A percentile compares a stretch with the other conserved stretches of the same genome.
Evolutionary conservation across 176 grass and related monocot genomes (phyloP).

Genomic region (Aegilops longissima): DNA sequence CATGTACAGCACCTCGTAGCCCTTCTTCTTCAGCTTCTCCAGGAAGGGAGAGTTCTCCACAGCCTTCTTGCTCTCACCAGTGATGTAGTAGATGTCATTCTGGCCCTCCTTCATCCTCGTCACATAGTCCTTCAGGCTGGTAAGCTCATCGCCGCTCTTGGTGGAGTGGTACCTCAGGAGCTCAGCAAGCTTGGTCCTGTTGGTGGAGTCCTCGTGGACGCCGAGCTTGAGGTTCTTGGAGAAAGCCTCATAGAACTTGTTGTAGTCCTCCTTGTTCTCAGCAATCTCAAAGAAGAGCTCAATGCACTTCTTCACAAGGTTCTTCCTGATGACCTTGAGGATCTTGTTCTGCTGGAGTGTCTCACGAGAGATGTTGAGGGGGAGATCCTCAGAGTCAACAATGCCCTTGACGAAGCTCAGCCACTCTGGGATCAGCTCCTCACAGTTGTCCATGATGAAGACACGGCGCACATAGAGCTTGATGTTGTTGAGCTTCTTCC

Average conservation of each 20-base stretch:
- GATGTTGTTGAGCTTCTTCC: slow-evolving; percentile 96
- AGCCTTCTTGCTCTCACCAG: slow-evolving; percentile 98
- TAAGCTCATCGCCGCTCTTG: slow-evolving; percentile 97
- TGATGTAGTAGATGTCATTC: slow-evolving; percentile 95
- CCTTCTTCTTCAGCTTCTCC: slow-evolving; percentile 94
- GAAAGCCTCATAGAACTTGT: slow-evolving; percentile 98
- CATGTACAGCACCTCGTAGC: slow-evolving; percentile 89
- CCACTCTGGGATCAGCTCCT: slow-evolving; percentile 92
- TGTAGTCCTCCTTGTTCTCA: slow-evolving; percentile 99
- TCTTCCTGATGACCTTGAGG: slow-evolving; percentile 92
- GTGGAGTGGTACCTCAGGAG: slow-evolving; percentile 94
- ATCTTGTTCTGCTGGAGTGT: slow-evolving; percentile 99
- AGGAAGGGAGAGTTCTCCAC: slow-evolving; percentile 98
- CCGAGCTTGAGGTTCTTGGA: slow-evolving; percentile 98
- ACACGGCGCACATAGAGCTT: slow-evolving; percentile 91
- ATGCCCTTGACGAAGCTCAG: slow-evolving; percentile 94
- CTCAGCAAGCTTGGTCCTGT: slow-evolving; percentile 88
- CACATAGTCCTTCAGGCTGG: slow-evolving; percentile 97
- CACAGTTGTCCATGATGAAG: slow-evolving; percentile 99
- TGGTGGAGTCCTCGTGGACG: slow-evolving; percentile 82
- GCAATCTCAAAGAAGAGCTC: slow-evolving; percentile 98
- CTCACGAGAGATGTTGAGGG: slow-evolving; percentile 96
- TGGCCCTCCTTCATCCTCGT: slow-evolving; percentile 99
- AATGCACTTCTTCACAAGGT: slow-evolving; percentile 93
- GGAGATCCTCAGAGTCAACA: slow-evolving; percentile 98